Conservation (phyloP, 176 grass and related monocot genomes). For the Carex kokanica region DNA sequence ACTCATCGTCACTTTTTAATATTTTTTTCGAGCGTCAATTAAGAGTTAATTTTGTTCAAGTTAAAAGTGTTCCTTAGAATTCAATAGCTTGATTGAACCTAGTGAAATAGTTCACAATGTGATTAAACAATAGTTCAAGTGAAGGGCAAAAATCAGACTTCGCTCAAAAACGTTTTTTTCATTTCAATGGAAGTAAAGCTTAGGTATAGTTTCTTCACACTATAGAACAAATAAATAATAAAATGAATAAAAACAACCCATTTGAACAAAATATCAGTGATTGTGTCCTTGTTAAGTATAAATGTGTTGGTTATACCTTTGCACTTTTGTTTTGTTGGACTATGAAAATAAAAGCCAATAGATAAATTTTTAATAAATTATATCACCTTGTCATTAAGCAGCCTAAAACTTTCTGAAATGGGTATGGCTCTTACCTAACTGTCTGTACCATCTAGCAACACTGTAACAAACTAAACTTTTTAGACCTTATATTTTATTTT, state of each 20-base stretch:
- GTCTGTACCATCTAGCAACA: too few species aligned
- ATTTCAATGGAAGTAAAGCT: background rate
- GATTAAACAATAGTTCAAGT: background rate
- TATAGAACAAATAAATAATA: too few species aligned
- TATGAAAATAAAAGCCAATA: background rate
- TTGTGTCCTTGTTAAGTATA: background rate
- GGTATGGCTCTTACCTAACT: background rate
- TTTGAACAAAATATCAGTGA: too few species aligned
- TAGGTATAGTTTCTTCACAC: too few species aligned
- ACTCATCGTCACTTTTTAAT: background rate
- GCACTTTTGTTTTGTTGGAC: background rate
- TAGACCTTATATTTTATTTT: background rate
- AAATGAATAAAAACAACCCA: too few species aligned
- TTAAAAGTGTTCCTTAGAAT: background rate
- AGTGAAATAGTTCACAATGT: background rate
- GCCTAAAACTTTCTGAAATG: background rate
- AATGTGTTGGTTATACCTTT: background rate
- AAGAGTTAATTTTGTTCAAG: background rate
- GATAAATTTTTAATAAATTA: background rate
- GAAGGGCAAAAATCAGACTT: background rate
- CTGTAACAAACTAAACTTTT: background rate
- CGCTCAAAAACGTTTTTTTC: background rate
- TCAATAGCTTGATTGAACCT: background rate
- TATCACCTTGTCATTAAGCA: background rate
- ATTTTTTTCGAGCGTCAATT: background rate